Conservation (phyloP, 768 basidiomycete genomes). For the Saitozyma podzolica region DNA sequence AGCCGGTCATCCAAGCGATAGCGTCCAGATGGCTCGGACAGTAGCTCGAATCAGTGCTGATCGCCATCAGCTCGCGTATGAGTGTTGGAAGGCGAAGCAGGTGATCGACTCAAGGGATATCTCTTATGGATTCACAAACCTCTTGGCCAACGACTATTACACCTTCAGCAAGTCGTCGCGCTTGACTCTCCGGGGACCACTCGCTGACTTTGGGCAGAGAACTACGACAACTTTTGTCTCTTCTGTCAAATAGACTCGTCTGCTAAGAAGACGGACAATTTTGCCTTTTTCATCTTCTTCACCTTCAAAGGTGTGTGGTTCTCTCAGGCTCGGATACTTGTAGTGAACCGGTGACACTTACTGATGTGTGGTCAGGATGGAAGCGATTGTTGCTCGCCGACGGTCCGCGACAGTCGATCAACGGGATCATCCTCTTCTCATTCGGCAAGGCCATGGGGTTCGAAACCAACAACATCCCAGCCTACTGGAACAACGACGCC, state of each 20-base stretch:
- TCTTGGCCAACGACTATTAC: slow-evolving; percentile 96
- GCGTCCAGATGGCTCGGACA: no score
- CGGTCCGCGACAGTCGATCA: slow-evolving; percentile 95
- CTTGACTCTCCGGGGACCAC: background rate
- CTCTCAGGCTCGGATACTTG: background rate
- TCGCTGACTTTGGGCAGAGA: slow-evolving; percentile 59
- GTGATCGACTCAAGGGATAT: slow-evolving; percentile 96
- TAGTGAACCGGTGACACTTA: background rate
- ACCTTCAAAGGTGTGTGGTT: slow-evolving; percentile 87
- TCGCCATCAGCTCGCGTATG: slow-evolving; percentile 73
- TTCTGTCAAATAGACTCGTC: slow-evolving; percentile 95
- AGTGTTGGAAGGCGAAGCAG: slow-evolving; percentile 85
- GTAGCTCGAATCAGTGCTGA: background rate
- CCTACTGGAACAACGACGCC: slow-evolving; percentile 59
- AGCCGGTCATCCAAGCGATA: no score
- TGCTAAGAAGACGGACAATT: slow-evolving; percentile 92
- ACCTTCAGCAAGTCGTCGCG: slow-evolving; percentile 70
- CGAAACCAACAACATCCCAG: slow-evolving; percentile 61
- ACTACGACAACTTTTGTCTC: slow-evolving; percentile 97
- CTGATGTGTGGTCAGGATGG: slow-evolving; percentile 58
- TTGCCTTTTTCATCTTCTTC: slow-evolving; percentile 99
- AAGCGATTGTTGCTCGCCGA: slow-evolving; percentile 87
- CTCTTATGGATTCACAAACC: slow-evolving; percentile 95
- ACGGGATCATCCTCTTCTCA: slow-evolving; percentile 92
- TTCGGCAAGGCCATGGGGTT: slow-evolving; percentile 78